Conservation (phyloP, 1,284 basidiomycete species). For the Hypsizygus ulmarius region DNA sequence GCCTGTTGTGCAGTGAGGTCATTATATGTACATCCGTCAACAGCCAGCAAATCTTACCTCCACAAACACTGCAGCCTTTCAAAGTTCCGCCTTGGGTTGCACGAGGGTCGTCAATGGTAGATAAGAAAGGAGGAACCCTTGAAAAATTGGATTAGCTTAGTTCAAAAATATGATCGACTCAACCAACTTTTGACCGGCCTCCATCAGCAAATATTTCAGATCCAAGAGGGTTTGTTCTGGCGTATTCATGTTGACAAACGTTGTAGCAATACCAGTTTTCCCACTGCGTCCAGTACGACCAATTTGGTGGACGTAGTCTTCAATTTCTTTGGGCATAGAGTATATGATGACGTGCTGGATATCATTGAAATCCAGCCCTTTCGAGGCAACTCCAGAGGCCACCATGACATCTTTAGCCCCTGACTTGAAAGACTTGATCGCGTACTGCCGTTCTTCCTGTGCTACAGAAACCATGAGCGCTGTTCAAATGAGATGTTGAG, state of each 20-base stretch:
- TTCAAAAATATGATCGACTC: constrained; percentile 6
- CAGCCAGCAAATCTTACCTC: constrained; percentile 50
- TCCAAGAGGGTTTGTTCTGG: constrained; percentile 95
- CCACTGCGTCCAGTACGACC: constrained; percentile 97
- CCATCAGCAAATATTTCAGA: constrained; percentile 95
- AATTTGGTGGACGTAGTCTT: constrained; percentile 98
- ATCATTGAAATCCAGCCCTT: constrained; percentile 97
- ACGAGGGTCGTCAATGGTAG: constrained; percentile 89
- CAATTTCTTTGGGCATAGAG: constrained; percentile 99
- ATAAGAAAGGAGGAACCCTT: constrained; percentile 95
- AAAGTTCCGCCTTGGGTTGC: constrained; percentile 72
- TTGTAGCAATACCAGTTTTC: constrained; percentile 98
- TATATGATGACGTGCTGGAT: constrained; percentile 98
- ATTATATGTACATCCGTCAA: background rate
- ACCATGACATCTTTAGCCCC: constrained; percentile 99
- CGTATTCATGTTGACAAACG: constrained; percentile 99
- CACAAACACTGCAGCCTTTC: constrained; percentile 94
- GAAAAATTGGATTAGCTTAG: constrained; percentile 10
- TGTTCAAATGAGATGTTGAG: background rate
- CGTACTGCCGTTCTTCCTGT: constrained; percentile 98
- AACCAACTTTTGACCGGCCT: constrained; percentile 88
- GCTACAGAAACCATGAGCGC: constrained; percentile 44
- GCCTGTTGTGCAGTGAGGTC: constrained; percentile 40
- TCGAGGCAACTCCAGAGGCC: constrained; percentile 94
- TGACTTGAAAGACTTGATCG: constrained; percentile 95